Evolutionary conservation across 2,329 filamentous ascomycete species (phyloP), one percentile per base, ranked within the genome.

Genomic region (Colletotrichum theobromicola): DNA sequence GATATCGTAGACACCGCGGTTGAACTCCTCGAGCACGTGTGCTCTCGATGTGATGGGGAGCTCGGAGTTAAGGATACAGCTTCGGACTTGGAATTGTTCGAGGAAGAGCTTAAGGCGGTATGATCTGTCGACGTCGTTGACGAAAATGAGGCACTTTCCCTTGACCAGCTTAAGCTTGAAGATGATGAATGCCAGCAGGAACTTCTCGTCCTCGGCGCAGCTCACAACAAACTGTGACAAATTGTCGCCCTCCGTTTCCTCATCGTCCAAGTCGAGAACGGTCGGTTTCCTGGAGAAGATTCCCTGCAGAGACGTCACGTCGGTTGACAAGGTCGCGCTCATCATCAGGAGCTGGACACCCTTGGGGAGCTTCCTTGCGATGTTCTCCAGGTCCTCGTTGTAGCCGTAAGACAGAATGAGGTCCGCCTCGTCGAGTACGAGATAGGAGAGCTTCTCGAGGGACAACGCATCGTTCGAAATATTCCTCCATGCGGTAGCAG

Each of bases 171-270:
- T 94, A 15, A 98, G 90, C 86, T 98, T 98, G 87, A 98, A 98
- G 81, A 98, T 96, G 74, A 98, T 94, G 80, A 98, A 98, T 21
- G 94, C 92, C 57, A 99, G 86, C 46, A 99, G 86, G 80, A 98
- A 99, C 82, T 99, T 99, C 80, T 98, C 97, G 78, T 98, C 96
- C 84, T 99, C 97, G n/a, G 91, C 95, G 78, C 95, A 98, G 81
- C 91, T 95, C 77, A 98, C 94, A 34, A 96, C 92, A 80, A 95
- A 98, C 85, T 98, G 97, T 69, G 92, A 94, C 32, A 98, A 90
- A 6, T 92, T 93, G 76, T 93, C 91, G 24, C 93, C 92, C 77
- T 95, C 93, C 26, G 93, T 92, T 77, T 97, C 94, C 65, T 93
- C 90, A 77, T 98, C 95, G 76, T 97, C 94, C 21, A 99, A 86